Percentiles rank a stretch among this genome's conserved stretches.
These are phyloP conservation scores for Russula vinacea DNA, from an alignment of 768 basidiomycete genomes.

Conservation along the genomic window DNA sequence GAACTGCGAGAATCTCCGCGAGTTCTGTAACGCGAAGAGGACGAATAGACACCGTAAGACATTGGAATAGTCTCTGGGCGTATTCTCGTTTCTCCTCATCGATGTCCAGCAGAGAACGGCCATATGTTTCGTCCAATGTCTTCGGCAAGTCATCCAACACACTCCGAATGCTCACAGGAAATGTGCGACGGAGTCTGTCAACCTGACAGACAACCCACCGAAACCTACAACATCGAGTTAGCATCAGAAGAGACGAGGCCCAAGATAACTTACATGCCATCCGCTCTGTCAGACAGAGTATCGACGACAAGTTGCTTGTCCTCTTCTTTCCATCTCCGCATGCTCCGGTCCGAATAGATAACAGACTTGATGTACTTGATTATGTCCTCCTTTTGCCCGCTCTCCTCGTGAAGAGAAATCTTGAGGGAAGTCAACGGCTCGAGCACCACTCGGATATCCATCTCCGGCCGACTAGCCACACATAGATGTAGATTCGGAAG, in stretches of 20 bases:
- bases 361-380: slow-evolving; percentile 4
- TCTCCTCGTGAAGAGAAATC: neutral
- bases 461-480: neutral
- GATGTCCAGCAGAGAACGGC: neutral
- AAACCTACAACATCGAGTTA: neutral
- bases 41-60: slow-evolving; percentile 4
- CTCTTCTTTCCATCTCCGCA: neutral
- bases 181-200: neutral
- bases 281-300: neutral
- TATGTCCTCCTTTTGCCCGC: neutral
- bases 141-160: neutral
- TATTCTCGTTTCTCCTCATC: slow-evolving; percentile 3
- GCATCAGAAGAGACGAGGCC: neutral
- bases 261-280: slow-evolving; percentile 13
- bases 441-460: neutral
- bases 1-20: slow-evolving; percentile 15
- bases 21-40: slow-evolving; percentile 15
- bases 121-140: slow-evolving; percentile 10
- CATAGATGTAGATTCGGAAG: neutral
- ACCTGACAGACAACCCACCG: slow-evolving; percentile 13
- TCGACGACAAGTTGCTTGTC: slow-evolving; percentile 2
- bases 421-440: neutral
- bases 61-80: slow-evolving; percentile 4
- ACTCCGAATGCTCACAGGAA: neutral
- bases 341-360: neutral